Evolutionary conservation across 2,329 filamentous ascomycete genomes (phyloP), one percentile per base, ranked within the genome.

Genomic region (Corniculantispora saksenae): DNA sequence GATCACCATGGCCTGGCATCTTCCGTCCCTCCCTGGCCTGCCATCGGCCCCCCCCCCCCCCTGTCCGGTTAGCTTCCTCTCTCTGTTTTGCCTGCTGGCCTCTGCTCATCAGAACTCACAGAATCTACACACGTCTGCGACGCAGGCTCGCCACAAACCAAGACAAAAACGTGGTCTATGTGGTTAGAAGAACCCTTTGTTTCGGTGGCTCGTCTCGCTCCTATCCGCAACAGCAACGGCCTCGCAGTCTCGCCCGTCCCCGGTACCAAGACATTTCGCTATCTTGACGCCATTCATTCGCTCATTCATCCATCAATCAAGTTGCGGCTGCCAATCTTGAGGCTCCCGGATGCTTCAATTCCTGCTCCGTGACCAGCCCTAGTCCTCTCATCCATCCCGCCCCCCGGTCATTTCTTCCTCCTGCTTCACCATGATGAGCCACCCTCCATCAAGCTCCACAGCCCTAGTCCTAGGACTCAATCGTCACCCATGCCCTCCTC

Each of bases 401-500:
- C 48, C 59, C n/a, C 48, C n/a, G 21, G 48, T 45, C 48, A 19
- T 13, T 15, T n/a, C 48, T 17, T 25, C 21, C 9, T 27, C 38
- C 38, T 23, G 19, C 32, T n/a, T 32, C 32, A 32, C 5, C 54
- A n/a, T 15, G 43, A 27, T 25, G 13, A n/a, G 13, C 21, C 23
- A 10, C 15, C 35, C 7, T 59, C 38, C 48, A 32, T 61, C 48
- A 8, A 53, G 47, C 29, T 53, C 59, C 48, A 51, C 59, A 43
- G 48, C n/a, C 10, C 59, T 23, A 54, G 13, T 50, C 23, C 48
- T 23, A 15, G 35, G 17, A 25, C 59, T 53, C 29, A 50, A 50
- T 60, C 43, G 27, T 60, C 25, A 47, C 27, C 59, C 48, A 51
- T 38, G 59, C 35, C 38, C 59, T 54, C 59, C 21, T 56, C 40